Evolutionary conservation across 176 grass and related monocot species (phyloP), one percentile per base, ranked within the genome.

Genomic region (Rhynchospora pubera): DNA sequence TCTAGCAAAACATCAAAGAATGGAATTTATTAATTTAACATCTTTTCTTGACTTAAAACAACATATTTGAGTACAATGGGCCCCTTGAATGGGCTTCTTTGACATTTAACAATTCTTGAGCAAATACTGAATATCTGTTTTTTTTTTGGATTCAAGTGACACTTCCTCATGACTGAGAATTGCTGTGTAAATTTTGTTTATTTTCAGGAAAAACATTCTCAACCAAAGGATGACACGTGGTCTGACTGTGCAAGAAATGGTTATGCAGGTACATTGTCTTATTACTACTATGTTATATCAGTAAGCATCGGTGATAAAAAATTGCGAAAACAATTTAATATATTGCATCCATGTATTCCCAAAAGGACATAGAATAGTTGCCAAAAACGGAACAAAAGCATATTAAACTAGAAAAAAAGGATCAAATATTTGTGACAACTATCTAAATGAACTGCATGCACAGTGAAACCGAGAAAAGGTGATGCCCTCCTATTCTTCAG

Each of bases 401-500:
- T 32, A 79, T 79, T 44, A 61, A 61, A 58, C 21, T n/a, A 15
- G 9, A 79, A 60, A 60, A 3, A 79, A 28, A 52, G 44, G 3
- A 39, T 39, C 50, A 48, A 44, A 19, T 69, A 72, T 72, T 14
- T 72, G 18, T 72, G 44, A 22, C 1, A 15, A 65, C 28, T 65
- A 79, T 59, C 24, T 60, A 45, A 61, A 44, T 14, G 19, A 79
- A 56, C n/a, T n/a, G n/a, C 26, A 65, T 61, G 64, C 67, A 83
- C 89, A 97, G 91, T 94, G 58, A 97, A 91, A 86, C 90, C 92
- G 1, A 50, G 63, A 65, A 97, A 92, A 79, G 91, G 94, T 14
- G 92, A 97, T 10, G 94, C 94, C 6, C 77, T 94, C 55, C 83
- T 97, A 73, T 94, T 97, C 90, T 94, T 97, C 83, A 94, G 87